A percentile compares a stretch with the other conserved stretches of the same genome.
These are phyloP conservation scores for Phytopythium aichiense DNA, from an alignment of 352 stramenopile species.

Conservation along the genomic window DNA sequence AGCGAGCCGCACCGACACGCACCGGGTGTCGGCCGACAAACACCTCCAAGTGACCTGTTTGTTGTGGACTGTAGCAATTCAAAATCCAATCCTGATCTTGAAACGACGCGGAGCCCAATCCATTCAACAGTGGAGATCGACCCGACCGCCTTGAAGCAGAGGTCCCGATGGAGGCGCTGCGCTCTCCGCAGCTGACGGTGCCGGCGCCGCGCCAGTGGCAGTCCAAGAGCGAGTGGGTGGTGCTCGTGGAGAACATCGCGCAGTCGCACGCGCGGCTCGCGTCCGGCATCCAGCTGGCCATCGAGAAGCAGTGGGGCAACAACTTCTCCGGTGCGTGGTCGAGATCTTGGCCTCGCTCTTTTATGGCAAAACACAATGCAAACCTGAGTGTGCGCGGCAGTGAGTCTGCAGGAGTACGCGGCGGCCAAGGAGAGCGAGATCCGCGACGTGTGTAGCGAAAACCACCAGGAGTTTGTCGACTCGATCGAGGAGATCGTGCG, in stretches of 20 bases:
- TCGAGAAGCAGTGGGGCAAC: slow-evolving; percentile 78
- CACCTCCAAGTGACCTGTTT: too few species aligned
- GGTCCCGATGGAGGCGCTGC: background rate
- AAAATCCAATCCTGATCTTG: background rate
- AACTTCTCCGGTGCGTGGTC: slow-evolving; percentile 49
- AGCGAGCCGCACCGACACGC: too few species aligned
- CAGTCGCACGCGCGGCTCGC: slow-evolving; percentile 66
- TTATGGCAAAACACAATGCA: background rate
- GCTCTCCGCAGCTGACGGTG: background rate
- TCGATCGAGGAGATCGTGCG: slow-evolving; percentile 81
- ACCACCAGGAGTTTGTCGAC: slow-evolving; percentile 78
- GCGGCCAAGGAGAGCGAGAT: slow-evolving; percentile 68
- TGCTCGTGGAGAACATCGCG: slow-evolving; percentile 78
- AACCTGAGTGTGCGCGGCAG: slow-evolving; percentile 12
- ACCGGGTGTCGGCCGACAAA: too few species aligned
- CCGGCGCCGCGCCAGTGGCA: slow-evolving; percentile 35
- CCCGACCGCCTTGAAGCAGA: background rate
- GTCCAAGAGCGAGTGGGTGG: slow-evolving; percentile 69
- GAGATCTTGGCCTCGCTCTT: background rate
- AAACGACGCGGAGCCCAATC: background rate
- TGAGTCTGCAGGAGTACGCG: slow-evolving; percentile 56
- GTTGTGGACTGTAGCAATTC: too few species aligned
- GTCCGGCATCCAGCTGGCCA: slow-evolving; percentile 70
- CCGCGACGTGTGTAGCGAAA: slow-evolving; percentile 66
- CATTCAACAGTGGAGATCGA: background rate